Base-by-base conservation (phyloP, 768 basidiomycete genomes). In the Termitomyces sp. region DNA sequence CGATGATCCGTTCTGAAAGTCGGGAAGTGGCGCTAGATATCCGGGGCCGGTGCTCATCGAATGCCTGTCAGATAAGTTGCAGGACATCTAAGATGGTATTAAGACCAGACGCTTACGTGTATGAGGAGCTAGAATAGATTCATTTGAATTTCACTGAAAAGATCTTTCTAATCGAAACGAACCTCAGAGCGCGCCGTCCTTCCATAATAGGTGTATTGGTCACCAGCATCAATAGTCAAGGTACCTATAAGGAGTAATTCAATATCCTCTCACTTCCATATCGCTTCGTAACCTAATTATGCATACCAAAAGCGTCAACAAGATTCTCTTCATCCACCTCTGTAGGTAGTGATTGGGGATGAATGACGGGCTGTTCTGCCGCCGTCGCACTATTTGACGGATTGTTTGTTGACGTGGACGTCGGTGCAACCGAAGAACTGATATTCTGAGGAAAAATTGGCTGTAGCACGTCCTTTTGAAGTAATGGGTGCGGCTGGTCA, bases 121-220 rank as follows among this genome's bases (percentile, higher is more conserved):
- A 83, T 78, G 24, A 86, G 78, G 65, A 80, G 83, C 86, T 86
- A 57, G 35, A 54, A 63, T 56, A 30, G 35, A 56, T 28, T 32
- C 7, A 56, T 3, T 59, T 53, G 30, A 48, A 33, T 36, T 22
- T 6, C 33, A 32, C 6, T 30, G 6, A 3, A 40, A 46, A 36
- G 10, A 2, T 36, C 14, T 47, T 13, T n/a, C 30, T 28, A 9
- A 32, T 49, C 28, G 24, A 51, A 11, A 63, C 79, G 52, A 61
- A 87, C 87, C 77, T 90, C 87, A 24, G 85, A 76, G 38, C 86
- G 80, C 6, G 88, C 84, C 0, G 86, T 89, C 57, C 78, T 76
- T 18, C 88, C 86, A 57, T 85, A 74, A 66, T 84, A 87, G 36
- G 70, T 76, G 0, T 79, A 75, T 60, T 82, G 81, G 0, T 83